Evolutionary conservation across 129 eudicot species (phyloP).

Genomic region (Dittrichia graveolens): DNA sequence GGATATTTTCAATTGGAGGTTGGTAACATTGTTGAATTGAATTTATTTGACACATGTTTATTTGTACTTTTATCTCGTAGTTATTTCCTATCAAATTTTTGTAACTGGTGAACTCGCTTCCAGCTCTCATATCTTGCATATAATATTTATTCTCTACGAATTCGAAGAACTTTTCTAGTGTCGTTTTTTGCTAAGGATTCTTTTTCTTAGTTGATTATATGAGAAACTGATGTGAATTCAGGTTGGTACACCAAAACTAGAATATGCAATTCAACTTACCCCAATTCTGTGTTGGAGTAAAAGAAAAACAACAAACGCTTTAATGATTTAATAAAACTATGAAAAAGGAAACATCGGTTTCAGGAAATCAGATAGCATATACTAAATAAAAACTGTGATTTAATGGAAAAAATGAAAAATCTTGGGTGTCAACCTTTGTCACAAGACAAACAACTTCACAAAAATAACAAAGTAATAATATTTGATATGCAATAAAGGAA

Average conservation of each 20-base stretch:
- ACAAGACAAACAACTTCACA: background rate
- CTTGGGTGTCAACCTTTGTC: background rate
- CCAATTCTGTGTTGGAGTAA: background rate
- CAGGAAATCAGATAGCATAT: background rate
- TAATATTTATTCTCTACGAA: background rate
- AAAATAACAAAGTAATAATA: background rate
- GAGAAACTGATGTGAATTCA: background rate
- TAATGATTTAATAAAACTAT: background rate
- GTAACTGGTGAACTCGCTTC: constrained; percentile 2
- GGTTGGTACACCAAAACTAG: background rate
- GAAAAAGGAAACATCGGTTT: background rate
- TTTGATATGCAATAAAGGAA: background rate
- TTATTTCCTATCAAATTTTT: background rate
- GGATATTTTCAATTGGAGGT: constrained; percentile 96
- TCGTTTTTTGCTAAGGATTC: background rate
- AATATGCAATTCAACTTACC: background rate
- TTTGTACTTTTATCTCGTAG: background rate
- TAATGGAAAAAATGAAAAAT: background rate
- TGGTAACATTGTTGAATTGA: constrained; percentile 23
- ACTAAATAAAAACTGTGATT: background rate
- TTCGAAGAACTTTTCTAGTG: constrained; percentile 1
- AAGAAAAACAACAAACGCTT: background rate
- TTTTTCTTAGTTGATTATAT: background rate
- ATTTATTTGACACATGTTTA: background rate
- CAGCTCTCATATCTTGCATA: background rate